Evolutionary conservation across 306 rosid species (phyloP).

Genomic region (Fagus crenata): DNA sequence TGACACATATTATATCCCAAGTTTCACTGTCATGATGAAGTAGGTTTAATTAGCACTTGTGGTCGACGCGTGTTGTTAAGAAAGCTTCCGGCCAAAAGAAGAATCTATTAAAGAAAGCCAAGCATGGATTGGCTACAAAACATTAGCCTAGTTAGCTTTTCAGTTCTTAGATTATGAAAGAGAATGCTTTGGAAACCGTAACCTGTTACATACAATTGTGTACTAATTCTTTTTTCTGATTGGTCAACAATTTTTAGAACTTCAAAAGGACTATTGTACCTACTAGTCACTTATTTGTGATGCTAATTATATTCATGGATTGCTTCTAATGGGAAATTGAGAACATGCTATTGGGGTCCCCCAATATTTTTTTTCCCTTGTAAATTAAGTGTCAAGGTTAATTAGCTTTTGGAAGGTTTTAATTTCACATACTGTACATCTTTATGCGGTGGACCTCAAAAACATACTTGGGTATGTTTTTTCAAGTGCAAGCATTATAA

Average conservation of each 20-base stretch:
- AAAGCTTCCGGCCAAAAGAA: not conserved
- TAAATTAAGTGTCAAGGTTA: not conserved
- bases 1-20: not conserved
- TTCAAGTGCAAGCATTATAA: not conserved
- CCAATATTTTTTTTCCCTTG: not conserved
- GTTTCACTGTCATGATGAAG: constrained; percentile 22
- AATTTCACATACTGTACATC: not conserved
- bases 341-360: constrained; percentile 7
- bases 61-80: constrained; percentile 13
- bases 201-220: not conserved
- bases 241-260: constrained; percentile 28
- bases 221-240: constrained; percentile 27
- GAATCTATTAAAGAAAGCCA: not conserved
- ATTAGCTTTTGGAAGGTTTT: not conserved
- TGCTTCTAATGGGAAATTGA: constrained; percentile 26
- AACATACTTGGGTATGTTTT: not conserved
- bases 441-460: not conserved
- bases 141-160: not conserved
- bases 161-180: constrained; percentile 3
- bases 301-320: constrained; percentile 22
- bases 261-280: constrained; percentile 19
- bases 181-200: not conserved
- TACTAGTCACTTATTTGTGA: constrained; percentile 28
- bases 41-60: constrained; percentile 21
- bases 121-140: constrained; percentile 5